These are phyloP conservation scores for Liriodendron chinense DNA, from an alignment of 164 flowering plant genomes.

Conservation along the genomic window DNA sequence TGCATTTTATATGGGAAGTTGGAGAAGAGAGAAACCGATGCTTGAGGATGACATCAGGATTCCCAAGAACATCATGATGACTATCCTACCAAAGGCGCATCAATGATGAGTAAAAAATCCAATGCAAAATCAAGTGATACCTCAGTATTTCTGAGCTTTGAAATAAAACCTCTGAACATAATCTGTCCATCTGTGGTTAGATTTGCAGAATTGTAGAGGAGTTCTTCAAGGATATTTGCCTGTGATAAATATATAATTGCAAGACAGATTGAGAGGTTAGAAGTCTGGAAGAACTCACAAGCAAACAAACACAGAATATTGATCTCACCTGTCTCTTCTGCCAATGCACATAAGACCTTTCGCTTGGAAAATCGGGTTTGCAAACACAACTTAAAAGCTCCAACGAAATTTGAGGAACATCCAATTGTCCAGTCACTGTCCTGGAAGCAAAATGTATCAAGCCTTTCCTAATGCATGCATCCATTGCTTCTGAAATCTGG, in stretches of 20 bases:
- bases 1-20: background rate
- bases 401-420: slow-evolving; percentile 55
- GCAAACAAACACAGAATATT: background rate
- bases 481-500: slow-evolving; percentile 75
- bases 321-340: slow-evolving; percentile 61
- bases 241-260: slow-evolving; percentile 15
- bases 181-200: slow-evolving; percentile 29
- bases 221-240: slow-evolving; percentile 69
- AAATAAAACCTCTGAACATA: slow-evolving; percentile 34
- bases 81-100: background rate
- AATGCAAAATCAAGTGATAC: slow-evolving; percentile 26
- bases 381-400: slow-evolving; percentile 51
- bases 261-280: slow-evolving; percentile 5
- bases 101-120: background rate
- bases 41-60: background rate
- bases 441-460: slow-evolving; percentile 44
- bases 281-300: background rate
- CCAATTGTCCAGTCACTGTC: slow-evolving; percentile 32
- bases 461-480: slow-evolving; percentile 49
- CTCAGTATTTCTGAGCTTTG: slow-evolving; percentile 48
- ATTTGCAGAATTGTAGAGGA: slow-evolving; percentile 37
- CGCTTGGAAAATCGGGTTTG: slow-evolving; percentile 52
- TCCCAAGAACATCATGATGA: background rate
- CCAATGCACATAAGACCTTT: slow-evolving; percentile 70
- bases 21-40: background rate